A percentile compares a stretch with the other conserved stretches of the same genome.
These are phyloP conservation scores for Cercospora canescens DNA, from an alignment of 2,329 filamentous ascomycete genomes.

Conservation along the genomic window DNA sequence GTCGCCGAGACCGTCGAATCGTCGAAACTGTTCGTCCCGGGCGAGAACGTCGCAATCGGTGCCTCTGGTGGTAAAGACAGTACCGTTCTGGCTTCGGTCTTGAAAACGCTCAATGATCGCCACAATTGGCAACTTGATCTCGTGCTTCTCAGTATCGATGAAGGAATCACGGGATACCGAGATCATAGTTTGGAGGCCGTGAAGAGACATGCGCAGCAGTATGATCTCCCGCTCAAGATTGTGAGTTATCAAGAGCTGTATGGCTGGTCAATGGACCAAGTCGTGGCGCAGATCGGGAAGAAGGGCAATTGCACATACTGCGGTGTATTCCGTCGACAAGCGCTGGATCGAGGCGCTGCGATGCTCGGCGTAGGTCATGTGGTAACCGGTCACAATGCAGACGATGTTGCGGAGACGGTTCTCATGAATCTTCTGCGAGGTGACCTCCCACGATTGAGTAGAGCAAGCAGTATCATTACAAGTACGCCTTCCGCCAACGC, in stretches of 20 bases:
- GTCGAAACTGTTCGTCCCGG: conserved; percentile 75
- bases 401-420: conserved; percentile 95
- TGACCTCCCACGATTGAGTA: conserved; percentile 80
- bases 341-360: conserved; percentile 87
- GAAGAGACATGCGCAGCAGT: conserved; percentile 87
- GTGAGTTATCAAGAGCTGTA: conserved; percentile 93
- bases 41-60: conserved; percentile 89
- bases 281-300: conserved; percentile 93
- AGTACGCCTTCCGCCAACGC: conserved; percentile 48
- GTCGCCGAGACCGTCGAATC: conserved; percentile 88
- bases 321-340: conserved; percentile 92
- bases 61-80: conserved; percentile 97
- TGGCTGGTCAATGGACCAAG: conserved; percentile 99
- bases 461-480: conserved; percentile 87
- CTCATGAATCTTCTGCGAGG: conserved; percentile 95
- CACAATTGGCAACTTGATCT: conserved; percentile 84
- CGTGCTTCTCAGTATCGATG: conserved; percentile 87
- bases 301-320: conserved; percentile 99
- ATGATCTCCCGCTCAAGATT: conserved; percentile 87
- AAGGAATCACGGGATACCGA: conserved; percentile 94
- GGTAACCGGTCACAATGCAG: conserved; percentile 95
- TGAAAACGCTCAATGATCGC: conserved; percentile 91
- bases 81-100: conserved; percentile 88
- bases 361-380: conserved; percentile 87
- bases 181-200: conserved; percentile 97